phyloP scores from a whole-genome alignment of 768 basidiomycete species.

The Tricholoma bakamatsutake region DNA sequence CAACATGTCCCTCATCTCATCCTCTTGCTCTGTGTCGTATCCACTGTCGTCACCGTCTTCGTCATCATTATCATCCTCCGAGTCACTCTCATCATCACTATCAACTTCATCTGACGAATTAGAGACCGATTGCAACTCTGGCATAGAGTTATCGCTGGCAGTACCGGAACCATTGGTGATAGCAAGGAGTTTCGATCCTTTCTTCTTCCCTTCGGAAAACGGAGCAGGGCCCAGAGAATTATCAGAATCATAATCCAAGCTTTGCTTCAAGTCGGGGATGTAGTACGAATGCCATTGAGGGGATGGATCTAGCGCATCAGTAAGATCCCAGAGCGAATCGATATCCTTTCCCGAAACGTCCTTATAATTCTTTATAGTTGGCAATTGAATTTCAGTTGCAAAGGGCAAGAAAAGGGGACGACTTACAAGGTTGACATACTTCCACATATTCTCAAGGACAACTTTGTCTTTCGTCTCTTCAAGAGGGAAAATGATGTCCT shows the following conservation, averaged over 20 bases:
- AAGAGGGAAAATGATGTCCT: slow-evolving; percentile 54
- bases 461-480: slow-evolving; percentile 43
- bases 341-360: slow-evolving; percentile 44
- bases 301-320: slow-evolving; percentile 39
- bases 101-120: slow-evolving; percentile 45
- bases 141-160: slow-evolving; percentile 54
- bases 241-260: slow-evolving; percentile 24
- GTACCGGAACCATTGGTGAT: slow-evolving; percentile 38
- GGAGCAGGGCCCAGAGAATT: slow-evolving; percentile 13
- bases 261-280: slow-evolving; percentile 21
- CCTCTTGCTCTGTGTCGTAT: slow-evolving; percentile 68
- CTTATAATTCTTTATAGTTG: slow-evolving; percentile 49
- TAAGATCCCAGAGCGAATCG: slow-evolving; percentile 60
- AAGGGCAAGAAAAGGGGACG: neutral
- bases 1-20: slow-evolving; percentile 51
- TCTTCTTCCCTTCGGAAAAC: slow-evolving; percentile 13
- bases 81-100: slow-evolving; percentile 27
- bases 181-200: slow-evolving; percentile 35
- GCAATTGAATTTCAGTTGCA: neutral
- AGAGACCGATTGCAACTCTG: slow-evolving; percentile 59
- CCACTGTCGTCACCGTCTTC: slow-evolving; percentile 34
- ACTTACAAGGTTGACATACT: slow-evolving; percentile 51
- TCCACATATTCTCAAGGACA: slow-evolving; percentile 61
- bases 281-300: slow-evolving; percentile 57
- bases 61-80: slow-evolving; percentile 30